A percentile compares a stretch with the other conserved stretches of the same genome.
Conservation (phyloP, 257 asterid species). For the Ilex asprella region DNA sequence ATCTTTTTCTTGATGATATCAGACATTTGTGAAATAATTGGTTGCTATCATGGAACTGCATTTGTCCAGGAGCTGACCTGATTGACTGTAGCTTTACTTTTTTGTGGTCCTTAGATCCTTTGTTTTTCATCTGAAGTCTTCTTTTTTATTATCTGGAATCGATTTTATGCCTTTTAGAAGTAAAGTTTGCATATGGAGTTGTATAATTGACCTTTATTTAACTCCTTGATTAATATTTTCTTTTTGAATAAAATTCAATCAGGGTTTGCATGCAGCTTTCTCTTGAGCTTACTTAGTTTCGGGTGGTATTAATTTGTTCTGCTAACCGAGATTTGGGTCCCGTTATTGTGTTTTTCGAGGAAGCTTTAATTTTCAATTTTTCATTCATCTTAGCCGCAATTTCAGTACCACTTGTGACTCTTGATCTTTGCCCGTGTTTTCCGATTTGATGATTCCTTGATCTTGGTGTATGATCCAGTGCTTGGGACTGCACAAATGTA, state of each 20-base stretch:
- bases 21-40: not conserved
- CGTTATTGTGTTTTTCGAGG: not conserved
- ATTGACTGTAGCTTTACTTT: conserved; percentile 7
- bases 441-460: not conserved
- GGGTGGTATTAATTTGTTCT: not conserved
- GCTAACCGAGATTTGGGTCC: not conserved
- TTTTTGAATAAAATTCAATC: not conserved
- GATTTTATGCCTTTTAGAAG: not conserved
- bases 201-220: not conserved
- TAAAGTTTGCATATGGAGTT: not conserved
- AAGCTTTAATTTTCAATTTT: not conserved
- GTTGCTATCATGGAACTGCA: conserved; percentile 1
- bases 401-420: not conserved
- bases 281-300: not conserved
- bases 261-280: not conserved
- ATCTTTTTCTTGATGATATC: too few species aligned
- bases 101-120: conserved; percentile 14
- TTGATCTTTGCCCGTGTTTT: not conserved
- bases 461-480: not conserved
- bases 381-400: not conserved
- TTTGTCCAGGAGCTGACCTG: conserved; percentile 3
- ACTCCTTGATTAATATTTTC: not conserved
- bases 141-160: not conserved
- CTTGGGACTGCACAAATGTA: not conserved
- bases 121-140: not conserved